phyloP scores from a whole-genome alignment of 441 rosid species.

The Melastoma candidum region DNA sequence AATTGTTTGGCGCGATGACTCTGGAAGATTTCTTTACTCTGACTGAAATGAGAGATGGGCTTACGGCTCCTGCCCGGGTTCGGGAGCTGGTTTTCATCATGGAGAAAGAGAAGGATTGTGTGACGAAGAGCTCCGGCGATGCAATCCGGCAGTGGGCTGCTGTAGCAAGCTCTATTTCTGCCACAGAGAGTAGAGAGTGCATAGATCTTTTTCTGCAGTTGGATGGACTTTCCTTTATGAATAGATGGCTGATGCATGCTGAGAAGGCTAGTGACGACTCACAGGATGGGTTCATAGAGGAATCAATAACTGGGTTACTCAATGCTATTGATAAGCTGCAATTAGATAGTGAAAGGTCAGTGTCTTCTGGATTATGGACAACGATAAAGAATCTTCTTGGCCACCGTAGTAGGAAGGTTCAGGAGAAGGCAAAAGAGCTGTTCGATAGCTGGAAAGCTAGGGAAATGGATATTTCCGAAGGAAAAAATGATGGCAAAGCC shows the following conservation, averaged over 20 bases:
- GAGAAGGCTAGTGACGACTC: slow-evolving; percentile 34
- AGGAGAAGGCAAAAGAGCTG: slow-evolving; percentile 63
- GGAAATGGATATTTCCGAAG: slow-evolving; percentile 23
- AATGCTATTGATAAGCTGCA: slow-evolving; percentile 70
- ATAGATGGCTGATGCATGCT: slow-evolving; percentile 75
- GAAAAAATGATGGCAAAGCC: slow-evolving; percentile 27
- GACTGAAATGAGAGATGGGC: slow-evolving; percentile 93
- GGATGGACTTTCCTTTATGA: slow-evolving; percentile 67
- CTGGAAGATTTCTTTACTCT: slow-evolving; percentile 27
- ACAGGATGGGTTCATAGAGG: slow-evolving; percentile 53
- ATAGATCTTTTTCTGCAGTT: slow-evolving; percentile 79
- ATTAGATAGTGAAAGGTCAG: slow-evolving; percentile 47
- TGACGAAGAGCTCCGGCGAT: slow-evolving; percentile 37
- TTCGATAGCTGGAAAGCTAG: slow-evolving; percentile 53
- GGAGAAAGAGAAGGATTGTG: slow-evolving; percentile 38
- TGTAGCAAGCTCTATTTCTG: slow-evolving; percentile 76
- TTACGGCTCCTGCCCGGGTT: slow-evolving; percentile 61
- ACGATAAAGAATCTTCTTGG: slow-evolving; percentile 61
- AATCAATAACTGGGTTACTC: slow-evolving; percentile 59
- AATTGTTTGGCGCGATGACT: slow-evolving; percentile 58
- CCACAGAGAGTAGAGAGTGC: slow-evolving; percentile 80
- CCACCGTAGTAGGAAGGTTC: slow-evolving; percentile 53
- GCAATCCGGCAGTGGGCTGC: slow-evolving; percentile 88
- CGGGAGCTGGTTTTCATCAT: slow-evolving; percentile 69
- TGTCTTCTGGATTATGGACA: slow-evolving; percentile 76